These are phyloP conservation scores for Williopsis jadinii DNA, from an alignment of 1,139 yeast species.

Conservation along the genomic window DNA sequence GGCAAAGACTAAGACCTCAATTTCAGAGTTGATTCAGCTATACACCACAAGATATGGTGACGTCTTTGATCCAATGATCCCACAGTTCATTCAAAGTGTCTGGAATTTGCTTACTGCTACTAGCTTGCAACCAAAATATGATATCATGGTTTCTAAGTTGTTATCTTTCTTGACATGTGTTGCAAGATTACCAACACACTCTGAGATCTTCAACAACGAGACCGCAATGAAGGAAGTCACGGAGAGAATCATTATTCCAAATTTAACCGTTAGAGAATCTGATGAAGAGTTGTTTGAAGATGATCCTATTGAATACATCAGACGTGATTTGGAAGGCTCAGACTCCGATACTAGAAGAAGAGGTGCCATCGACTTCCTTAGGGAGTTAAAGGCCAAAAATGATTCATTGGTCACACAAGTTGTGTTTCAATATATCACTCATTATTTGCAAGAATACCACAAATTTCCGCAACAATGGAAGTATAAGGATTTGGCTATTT, in stretches of 20 bases:
- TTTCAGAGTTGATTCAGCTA: conserved; percentile 77
- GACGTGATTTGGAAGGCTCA: conserved; percentile 92
- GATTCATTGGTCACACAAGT: conserved; percentile 68
- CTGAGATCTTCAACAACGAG: conserved; percentile 60
- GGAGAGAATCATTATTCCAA: conserved; percentile 81
- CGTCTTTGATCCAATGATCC: conserved; percentile 71
- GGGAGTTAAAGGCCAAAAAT: conserved; percentile 78
- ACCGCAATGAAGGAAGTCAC: conserved; percentile 68
- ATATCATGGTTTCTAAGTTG: conserved; percentile 75
- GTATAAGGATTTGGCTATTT: conserved; percentile 80
- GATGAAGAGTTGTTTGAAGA: conserved; percentile 95
- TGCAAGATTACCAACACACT: conserved; percentile 60
- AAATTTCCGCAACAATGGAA: conserved; percentile 57
- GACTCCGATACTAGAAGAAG: conserved; percentile 90
- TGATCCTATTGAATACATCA: conserved; percentile 88
- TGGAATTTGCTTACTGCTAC: conserved; percentile 71
- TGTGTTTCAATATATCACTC: conserved; percentile 70
- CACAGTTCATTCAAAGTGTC: conserved; percentile 70
- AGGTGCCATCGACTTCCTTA: conserved; percentile 82
- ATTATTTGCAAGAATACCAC: conserved; percentile 49
- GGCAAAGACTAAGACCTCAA: conserved; percentile 72
- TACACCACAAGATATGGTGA: conserved; percentile 91
- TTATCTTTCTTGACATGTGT: conserved; percentile 79
- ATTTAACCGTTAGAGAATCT: conserved; percentile 71
- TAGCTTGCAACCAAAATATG: conserved; percentile 71